Evolutionary conservation across 2,329 filamentous ascomycete genomes (phyloP), one percentile per base, ranked within the genome.

Genomic region (Exophiala xenobiotica): DNA sequence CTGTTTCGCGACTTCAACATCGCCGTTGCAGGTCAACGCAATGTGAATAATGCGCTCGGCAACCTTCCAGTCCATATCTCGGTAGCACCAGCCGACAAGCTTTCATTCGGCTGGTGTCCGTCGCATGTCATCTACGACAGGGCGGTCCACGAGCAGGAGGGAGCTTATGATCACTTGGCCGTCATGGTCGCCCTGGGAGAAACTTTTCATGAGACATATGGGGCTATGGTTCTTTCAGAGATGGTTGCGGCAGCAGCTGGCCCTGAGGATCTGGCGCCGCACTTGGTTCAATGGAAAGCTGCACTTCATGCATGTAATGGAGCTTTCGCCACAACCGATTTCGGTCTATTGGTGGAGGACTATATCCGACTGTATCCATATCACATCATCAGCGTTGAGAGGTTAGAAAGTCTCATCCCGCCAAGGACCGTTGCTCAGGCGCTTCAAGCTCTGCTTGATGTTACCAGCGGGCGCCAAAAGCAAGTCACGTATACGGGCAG

Each of bases 141-240:
- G 33, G 46, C 24, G 6, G 47, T 61, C 9, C 59, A 61, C 33
- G 46, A 49, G 29, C 51, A 61, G 27, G 46, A 49, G 29, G 53
- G 53, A 1, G 54, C 54, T 5, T 61, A 61, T 33, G 59, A 61
- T 23, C 51, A 61, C 48, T 38, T 61, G 2, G 52, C 57, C 27
- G 46, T 58, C 24, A 44, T 59, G 43, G 49, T 53, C 7, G 57
- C 57, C 11, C 22, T 61, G 19, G 49, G 52, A 1, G 59, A 59
- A 35, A 56, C 42, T 20, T 61, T 61, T 22, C 57, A 53, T 29
- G 54, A 61, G 35, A 49, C 51, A 35, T 61, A 59, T 23, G 54
- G 42, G 4, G 54, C 59, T 1, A 49, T 51, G 40, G 52, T 61
- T 9, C 52, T 61, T 9, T 35, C 47, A 19, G 45, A 44, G 6